Evolutionary conservation across 208 protist species (phyloP).

Genomic region (Naegleria gruberi): DNA sequence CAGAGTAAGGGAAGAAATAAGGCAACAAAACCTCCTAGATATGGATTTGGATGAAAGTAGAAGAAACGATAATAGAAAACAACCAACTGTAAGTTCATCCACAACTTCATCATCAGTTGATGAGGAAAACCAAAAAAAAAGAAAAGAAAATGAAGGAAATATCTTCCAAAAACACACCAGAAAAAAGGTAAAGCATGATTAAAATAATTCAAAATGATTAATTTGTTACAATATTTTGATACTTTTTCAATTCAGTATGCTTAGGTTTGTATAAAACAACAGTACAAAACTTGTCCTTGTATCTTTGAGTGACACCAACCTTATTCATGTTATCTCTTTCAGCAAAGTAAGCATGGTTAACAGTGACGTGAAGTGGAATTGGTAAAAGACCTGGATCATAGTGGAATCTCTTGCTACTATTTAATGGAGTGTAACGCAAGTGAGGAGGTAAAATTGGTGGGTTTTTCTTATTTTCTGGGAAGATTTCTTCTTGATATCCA

Average conservation of each 20-base stretch:
- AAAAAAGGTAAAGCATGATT: not conserved
- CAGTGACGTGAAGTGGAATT: not conserved
- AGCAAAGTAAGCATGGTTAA: slow-evolving; percentile 21
- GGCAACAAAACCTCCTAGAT: not conserved
- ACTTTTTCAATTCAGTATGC: not conserved
- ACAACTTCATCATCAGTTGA: not conserved
- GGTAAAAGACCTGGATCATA: slow-evolving; percentile 5
- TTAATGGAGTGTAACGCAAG: not conserved
- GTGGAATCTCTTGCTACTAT: not conserved
- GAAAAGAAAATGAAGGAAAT: not conserved
- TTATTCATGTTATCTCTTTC: not conserved
- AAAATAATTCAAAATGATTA: not conserved
- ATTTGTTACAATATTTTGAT: not conserved
- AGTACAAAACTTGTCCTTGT: not conserved
- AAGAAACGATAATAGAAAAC: not conserved
- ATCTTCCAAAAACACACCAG: not conserved
- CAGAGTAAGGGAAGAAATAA: too few species aligned
- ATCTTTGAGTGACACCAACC: not conserved
- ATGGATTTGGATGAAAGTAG: not conserved
- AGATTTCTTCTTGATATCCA: not conserved
- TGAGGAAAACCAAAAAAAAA: not conserved
- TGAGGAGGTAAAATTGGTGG: slow-evolving; percentile 14
- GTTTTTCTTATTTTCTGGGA: slow-evolving; percentile 8
- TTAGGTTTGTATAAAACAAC: slow-evolving; percentile 20
- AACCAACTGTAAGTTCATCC: not conserved